Percentiles rank a stretch among this genome's conserved stretches.
phyloP scores from a whole-genome alignment of 2,329 filamentous ascomycete genomes.

The Ophiostoma novo-ulmi region DNA sequence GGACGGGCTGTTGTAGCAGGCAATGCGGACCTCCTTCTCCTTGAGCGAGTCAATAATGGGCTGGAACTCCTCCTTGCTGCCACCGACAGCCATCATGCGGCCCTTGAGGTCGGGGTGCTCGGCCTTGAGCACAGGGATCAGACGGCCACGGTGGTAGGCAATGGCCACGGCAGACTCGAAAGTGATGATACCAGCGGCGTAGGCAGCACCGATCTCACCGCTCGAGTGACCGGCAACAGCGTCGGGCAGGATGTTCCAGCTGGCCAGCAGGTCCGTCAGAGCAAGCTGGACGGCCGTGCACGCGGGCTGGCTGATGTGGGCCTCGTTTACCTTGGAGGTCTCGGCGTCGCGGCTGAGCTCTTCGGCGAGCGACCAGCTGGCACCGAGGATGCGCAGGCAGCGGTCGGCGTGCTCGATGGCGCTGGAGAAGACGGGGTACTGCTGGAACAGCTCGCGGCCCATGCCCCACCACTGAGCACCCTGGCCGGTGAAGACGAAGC shows the following conservation, averaged over 20 bases:
- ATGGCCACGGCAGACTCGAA: constrained; percentile 38
- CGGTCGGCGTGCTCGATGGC: constrained; percentile 22
- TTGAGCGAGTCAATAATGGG: constrained; percentile 31
- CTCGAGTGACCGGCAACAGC: constrained; percentile 41
- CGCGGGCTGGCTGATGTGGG: constrained; percentile 46
- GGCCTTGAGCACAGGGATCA: constrained; percentile 30
- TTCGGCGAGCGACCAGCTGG: constrained; percentile 24
- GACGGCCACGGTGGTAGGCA: constrained; percentile 40
- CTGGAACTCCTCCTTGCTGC: constrained; percentile 31
- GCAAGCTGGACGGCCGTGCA: constrained; percentile 52
- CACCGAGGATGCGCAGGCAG: constrained; percentile 21
- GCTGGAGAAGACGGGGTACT: constrained; percentile 13
- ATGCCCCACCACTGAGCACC: constrained; percentile 30
- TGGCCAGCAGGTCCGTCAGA: constrained; percentile 32
- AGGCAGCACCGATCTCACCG: constrained; percentile 44
- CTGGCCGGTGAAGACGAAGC: constrained; percentile 24
- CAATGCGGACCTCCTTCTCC: constrained; percentile 30
- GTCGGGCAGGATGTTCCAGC: constrained; percentile 31
- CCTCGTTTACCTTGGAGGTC: constrained; percentile 27
- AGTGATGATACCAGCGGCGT: constrained; percentile 37
- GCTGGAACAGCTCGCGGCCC: constrained; percentile 33
- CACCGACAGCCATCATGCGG: constrained; percentile 37
- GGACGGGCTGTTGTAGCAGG: constrained; percentile 34
- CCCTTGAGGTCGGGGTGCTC: constrained; percentile 33
- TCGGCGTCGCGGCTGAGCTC: constrained; percentile 21